Percentiles rank a stretch among this genome's conserved stretches.
Conservation (phyloP, 352 stramenopile genomes). For the Pythium sukuiense region DNA sequence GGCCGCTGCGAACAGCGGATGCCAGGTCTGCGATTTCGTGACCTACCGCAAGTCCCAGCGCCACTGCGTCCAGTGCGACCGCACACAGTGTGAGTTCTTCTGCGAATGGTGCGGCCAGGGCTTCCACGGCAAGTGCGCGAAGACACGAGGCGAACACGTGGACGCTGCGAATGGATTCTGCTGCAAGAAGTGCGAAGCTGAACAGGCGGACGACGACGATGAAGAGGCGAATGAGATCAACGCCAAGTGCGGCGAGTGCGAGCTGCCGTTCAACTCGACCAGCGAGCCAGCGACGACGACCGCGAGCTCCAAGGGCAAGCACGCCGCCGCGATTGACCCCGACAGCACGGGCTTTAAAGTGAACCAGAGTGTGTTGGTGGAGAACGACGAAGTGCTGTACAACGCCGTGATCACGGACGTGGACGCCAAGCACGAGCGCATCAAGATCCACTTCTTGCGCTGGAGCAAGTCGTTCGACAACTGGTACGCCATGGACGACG, state of each 20-base stretch:
- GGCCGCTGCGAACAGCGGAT: conserved; percentile 38
- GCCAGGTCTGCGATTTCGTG: conserved; percentile 85
- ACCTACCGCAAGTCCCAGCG: conserved; percentile 63
- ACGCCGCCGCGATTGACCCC: conserved; percentile 18
- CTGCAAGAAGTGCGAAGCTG: conserved; percentile 67
- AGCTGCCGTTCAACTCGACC: conserved; percentile 49
- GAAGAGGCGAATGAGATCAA: conserved; percentile 58
- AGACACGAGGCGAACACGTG: conserved; percentile 51
- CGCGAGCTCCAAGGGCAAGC: conserved; percentile 14
- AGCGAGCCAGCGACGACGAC: conserved; percentile 14
- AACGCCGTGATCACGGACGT: conserved; percentile 85
- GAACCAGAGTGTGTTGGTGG: conserved; percentile 81
- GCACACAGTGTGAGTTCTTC: conserved; percentile 68
- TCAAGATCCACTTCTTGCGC: conserved; percentile 87
- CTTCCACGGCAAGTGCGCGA: conserved; percentile 75
- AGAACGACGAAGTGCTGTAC: conserved; percentile 87
- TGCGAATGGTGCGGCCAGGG: conserved; percentile 86
- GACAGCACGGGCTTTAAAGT: conserved; percentile 59
- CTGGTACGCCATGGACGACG: conserved; percentile 89
- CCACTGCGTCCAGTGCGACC: conserved; percentile 64
- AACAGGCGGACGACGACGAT: conserved; percentile 60
- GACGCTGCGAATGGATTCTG: conserved; percentile 59
- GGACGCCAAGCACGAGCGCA: conserved; percentile 63
- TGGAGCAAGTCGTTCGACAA: conserved; percentile 89
- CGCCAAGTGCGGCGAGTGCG: conserved; percentile 66